Evolutionary conservation across 139 green algal genomes (phyloP).

Genomic region (Chlorella sp.): DNA sequence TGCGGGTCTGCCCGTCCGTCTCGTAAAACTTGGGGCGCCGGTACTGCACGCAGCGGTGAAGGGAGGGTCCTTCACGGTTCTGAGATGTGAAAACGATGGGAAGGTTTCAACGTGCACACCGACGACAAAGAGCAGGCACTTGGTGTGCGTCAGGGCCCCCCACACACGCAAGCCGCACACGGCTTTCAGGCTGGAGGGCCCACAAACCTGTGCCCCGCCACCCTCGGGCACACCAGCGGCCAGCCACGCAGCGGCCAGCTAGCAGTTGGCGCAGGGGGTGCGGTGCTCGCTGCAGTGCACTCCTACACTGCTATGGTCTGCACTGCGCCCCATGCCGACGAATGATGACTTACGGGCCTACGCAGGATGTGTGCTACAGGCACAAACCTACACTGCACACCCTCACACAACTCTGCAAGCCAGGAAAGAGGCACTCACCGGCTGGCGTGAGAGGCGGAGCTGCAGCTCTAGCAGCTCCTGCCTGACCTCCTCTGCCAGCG

Average conservation of each 20-base stretch:
- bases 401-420: no score
- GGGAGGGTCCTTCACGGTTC: not conserved
- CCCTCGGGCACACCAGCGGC: no score
- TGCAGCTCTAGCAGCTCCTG: not conserved
- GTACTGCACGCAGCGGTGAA: not conserved
- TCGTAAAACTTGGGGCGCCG: not conserved
- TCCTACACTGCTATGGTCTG: no score
- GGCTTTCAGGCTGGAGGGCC: not conserved
- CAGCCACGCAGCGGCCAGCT: no score
- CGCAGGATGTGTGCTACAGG: no score
- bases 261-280: no score
- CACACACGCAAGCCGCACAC: not conserved
- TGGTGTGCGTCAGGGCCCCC: not conserved
- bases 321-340: no score
- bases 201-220: no score
- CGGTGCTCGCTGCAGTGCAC: no score
- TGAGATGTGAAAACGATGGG: not conserved
- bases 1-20: not conserved
- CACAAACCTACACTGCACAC: no score
- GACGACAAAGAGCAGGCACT: not conserved
- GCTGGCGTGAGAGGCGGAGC: not conserved
- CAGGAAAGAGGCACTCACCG: not conserved
- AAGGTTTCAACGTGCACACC: no score
- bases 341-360: no score
- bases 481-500: slow-evolving; percentile 1